Conservation (phyloP, 306 rosid species). For the Vigna nakashimae region DNA sequence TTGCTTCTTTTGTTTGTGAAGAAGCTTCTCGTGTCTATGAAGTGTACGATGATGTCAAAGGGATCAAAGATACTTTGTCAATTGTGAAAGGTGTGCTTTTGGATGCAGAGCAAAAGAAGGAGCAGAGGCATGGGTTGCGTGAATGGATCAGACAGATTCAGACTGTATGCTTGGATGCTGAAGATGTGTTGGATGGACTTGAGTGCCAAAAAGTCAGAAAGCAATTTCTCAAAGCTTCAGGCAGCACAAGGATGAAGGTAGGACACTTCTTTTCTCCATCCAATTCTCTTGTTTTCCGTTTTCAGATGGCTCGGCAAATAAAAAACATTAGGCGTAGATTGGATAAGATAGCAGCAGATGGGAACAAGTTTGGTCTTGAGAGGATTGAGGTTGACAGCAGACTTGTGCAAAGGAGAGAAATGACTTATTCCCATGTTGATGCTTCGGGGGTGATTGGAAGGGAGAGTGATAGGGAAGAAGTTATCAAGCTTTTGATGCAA, state of each 20-base stretch:
- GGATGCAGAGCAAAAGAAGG: slow-evolving; percentile 39
- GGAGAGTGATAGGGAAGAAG: slow-evolving; percentile 29
- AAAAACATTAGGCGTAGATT: slow-evolving; percentile 17
- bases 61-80: slow-evolving; percentile 15
- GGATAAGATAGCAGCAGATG: slow-evolving; percentile 27
- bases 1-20: slow-evolving; percentile 21
- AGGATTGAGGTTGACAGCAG: neutral
- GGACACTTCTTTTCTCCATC: slow-evolving; percentile 21
- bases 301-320: slow-evolving; percentile 23
- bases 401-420: slow-evolving; percentile 3
- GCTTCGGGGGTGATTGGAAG: slow-evolving; percentile 52
- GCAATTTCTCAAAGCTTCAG: neutral
- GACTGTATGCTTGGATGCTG: neutral
- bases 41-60: slow-evolving; percentile 9
- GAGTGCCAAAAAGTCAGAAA: neutral
- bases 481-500: slow-evolving; percentile 28
- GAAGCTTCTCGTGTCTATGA: slow-evolving; percentile 27
- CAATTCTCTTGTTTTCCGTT: slow-evolving; percentile 23
- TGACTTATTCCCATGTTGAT: slow-evolving; percentile 38
- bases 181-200: slow-evolving; percentile 25
- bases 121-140: slow-evolving; percentile 21
- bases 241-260: slow-evolving; percentile 18
- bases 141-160: slow-evolving; percentile 38
- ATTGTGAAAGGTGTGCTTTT: slow-evolving; percentile 26
- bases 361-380: slow-evolving; percentile 18